These are phyloP conservation scores for Flaveria linearis DNA, from an alignment of 129 eudicot species.

Conservation along the genomic window DNA sequence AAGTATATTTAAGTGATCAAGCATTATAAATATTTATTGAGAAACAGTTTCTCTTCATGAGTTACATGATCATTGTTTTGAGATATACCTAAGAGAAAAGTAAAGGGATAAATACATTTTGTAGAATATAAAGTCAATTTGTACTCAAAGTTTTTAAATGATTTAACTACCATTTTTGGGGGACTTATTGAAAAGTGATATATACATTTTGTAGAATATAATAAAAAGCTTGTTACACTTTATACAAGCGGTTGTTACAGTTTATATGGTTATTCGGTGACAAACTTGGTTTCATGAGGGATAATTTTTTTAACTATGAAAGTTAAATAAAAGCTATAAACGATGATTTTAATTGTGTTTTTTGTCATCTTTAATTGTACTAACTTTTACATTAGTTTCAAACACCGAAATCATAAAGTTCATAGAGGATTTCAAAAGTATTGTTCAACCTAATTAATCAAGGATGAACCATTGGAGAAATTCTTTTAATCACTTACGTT, in stretches of 20 bases:
- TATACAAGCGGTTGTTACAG: not conserved
- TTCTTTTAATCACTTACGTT: too few species aligned
- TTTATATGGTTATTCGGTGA: not conserved
- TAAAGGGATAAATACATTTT: too few species aligned
- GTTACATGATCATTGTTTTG: too few species aligned
- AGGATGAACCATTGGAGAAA: too few species aligned
- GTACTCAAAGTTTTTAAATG: not conserved
- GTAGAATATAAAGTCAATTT: not conserved
- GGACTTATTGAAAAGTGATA: not conserved
- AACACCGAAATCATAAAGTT: not conserved
- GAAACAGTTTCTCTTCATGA: too few species aligned
- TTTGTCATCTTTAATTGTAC: too few species aligned
- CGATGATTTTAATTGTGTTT: not conserved
- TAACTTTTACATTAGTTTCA: too few species aligned
- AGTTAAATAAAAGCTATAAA: not conserved
- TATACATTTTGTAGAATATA: not conserved
- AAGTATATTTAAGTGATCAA: not conserved
- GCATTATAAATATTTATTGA: too few species aligned
- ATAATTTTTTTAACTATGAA: not conserved
- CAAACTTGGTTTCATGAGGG: not conserved
- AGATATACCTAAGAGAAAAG: too few species aligned
- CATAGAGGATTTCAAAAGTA: not conserved
- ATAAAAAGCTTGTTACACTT: not conserved
- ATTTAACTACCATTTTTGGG: not conserved
- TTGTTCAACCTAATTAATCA: not conserved